These are phyloP conservation scores for Penicillium herquei DNA, from an alignment of 495 filamentous ascomycete species.

Conservation along the genomic window DNA sequence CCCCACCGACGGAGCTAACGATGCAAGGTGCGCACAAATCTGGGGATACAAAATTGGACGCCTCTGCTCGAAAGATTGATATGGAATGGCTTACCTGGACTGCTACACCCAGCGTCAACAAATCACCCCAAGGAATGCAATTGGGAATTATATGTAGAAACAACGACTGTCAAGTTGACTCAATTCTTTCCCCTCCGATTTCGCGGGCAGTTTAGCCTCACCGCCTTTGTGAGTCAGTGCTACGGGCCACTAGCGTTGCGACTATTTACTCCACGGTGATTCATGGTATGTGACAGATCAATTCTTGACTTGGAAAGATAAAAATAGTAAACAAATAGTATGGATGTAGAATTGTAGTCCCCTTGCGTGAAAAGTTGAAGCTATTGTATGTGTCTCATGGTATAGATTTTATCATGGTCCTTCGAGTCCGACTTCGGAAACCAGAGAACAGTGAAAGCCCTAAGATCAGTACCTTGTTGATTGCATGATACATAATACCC, in stretches of 20 bases:
- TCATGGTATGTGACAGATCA: neutral
- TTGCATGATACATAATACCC: neutral
- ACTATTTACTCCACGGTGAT: constrained; percentile 1
- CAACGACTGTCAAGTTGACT: constrained; percentile 17
- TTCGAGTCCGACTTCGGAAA: too few relatives aligned
- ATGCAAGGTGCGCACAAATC: constrained; percentile 17
- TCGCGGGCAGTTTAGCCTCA: constrained; percentile 29
- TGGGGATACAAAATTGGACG: constrained; percentile 6
- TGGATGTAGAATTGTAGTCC: neutral
- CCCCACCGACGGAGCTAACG: constrained; percentile 22
- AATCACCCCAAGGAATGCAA: constrained; percentile 12
- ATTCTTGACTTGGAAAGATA: neutral
- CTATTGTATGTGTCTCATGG: too few relatives aligned
- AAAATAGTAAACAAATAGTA: neutral
- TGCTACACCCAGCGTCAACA: constrained; percentile 14
- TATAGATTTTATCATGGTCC: too few relatives aligned
- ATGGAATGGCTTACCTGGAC: constrained; percentile 17
- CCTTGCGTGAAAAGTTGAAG: neutral
- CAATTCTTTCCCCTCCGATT: constrained; percentile 35
- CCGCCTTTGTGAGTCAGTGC: constrained; percentile 22
- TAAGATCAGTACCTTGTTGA: too few relatives aligned
- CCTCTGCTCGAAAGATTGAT: neutral
- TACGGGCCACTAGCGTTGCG: neutral
- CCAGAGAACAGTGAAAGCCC: too few relatives aligned
- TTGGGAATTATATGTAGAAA: constrained; percentile 8